Evolutionary conservation across 768 basidiomycete species (phyloP), one percentile per base, ranked within the genome.

Genomic region (Ramaria sp.): DNA sequence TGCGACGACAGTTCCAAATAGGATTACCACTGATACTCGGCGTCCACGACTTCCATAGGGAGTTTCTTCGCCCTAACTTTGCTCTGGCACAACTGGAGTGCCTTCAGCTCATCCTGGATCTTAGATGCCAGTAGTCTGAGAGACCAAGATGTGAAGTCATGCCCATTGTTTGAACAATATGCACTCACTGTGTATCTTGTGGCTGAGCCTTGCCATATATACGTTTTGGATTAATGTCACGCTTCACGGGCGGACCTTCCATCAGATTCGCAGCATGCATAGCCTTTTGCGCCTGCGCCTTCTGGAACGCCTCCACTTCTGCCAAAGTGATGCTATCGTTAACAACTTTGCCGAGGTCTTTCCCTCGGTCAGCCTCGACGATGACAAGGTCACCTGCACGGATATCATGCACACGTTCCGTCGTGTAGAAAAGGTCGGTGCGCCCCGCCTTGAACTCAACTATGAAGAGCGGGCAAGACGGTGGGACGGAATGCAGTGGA

Each of bases 41-140:
- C 95, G 70, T 97, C 95, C 50, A 96, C 84, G 58, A 99, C 93
- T 70, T 97, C 91, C 95, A 99, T 99, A 17, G 93, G 93, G 66
- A 97, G 72, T 67, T 92, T 92, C 73, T 94, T 89, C 69, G 92
- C 91, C 53, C 84, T 76, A 13, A 96, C 94, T 70, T 97, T 97
- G 59, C 77, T 88, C 69, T 91, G 83, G 63, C 94, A 96, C 54
- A 97, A 73, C 64, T 89, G 84, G 45, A 99, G 73, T 20, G 95
- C 95, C 71, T 94, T 93, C 57, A 82, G 71, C 71, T 99, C 95
- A 69, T 99, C 95, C 65, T 87, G 84, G 56, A 82, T 75, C 74
- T 98, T 99, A 42, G 83, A 75, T 27, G 83, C 75, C 59, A 97
- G 76, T 43, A 89, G 70, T 66, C 89, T 91, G 59, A 47, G 13